phyloP scores from a whole-genome alignment of 1,284 basidiomycete species.

The Puccinia coronata region DNA sequence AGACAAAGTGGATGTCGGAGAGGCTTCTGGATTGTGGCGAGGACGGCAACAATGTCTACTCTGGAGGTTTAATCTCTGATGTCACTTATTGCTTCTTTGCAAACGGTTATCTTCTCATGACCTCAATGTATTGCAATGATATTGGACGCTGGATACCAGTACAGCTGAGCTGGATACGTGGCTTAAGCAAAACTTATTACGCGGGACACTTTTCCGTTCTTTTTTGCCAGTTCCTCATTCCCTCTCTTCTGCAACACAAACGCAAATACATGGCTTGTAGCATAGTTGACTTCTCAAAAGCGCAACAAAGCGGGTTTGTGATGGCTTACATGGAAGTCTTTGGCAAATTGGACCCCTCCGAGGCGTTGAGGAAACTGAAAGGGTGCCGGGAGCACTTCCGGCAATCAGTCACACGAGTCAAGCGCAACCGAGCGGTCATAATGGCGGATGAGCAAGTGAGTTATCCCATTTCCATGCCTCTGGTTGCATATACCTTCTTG shows the following conservation, averaged over 20 bases:
- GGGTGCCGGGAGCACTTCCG: conserved; percentile 15
- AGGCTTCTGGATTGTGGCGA: too few species aligned
- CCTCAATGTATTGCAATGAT: neutral
- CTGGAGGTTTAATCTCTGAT: too few species aligned
- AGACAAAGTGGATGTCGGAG: too few species aligned
- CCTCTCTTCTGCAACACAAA: neutral
- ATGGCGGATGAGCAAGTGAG: neutral
- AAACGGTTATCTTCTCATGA: neutral
- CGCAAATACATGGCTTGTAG: neutral
- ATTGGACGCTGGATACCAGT: too few species aligned
- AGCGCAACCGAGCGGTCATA: neutral
- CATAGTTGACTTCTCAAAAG: neutral
- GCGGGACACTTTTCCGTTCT: neutral
- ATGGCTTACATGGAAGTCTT: too few species aligned
- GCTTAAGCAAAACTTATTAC: neutral
- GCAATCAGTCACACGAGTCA: neutral
- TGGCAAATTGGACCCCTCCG: neutral
- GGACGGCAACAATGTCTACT: too few species aligned
- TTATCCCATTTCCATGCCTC: neutral
- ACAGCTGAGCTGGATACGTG: conserved; percentile 10
- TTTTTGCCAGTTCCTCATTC: too few species aligned
- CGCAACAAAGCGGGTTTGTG: neutral
- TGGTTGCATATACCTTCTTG: too few species aligned
- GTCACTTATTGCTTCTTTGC: conserved; percentile 25
- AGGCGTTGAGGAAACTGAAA: too few species aligned